A percentile compares a stretch with the other conserved stretches of the same genome.
These are phyloP conservation scores for baker's yeast (Saccharomyces cerevisiae) DNA, from an alignment of 805 yeast species.

Conservation along the genomic window DNA sequence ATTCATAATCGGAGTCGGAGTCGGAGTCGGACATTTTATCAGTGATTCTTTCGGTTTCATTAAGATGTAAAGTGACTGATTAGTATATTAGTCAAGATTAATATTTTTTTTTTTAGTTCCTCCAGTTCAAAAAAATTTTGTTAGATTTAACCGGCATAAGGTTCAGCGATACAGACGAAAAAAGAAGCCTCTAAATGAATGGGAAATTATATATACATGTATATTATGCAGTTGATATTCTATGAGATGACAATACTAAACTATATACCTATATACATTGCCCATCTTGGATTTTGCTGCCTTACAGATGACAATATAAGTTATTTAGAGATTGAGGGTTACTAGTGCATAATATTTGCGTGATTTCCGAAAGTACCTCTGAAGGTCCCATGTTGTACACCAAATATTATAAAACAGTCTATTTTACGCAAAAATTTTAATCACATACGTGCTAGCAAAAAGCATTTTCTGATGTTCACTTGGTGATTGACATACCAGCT, in stretches of 20 bases:
- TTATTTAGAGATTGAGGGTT: not conserved
- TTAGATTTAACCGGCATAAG: not conserved
- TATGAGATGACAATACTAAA: not conserved
- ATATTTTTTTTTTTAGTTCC: not conserved
- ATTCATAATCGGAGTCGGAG: constrained; percentile 22
- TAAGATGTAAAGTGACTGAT: not conserved
- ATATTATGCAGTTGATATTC: not conserved
- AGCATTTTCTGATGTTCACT: constrained; percentile 5
- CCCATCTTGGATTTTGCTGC: not conserved
- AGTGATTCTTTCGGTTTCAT: not conserved
- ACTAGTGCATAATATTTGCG: not conserved
- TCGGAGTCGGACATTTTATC: constrained; percentile 8
- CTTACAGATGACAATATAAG: not conserved
- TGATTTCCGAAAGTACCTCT: not conserved
- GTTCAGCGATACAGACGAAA: not conserved
- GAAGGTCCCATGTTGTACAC: not conserved
- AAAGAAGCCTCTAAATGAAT: too few relatives aligned
- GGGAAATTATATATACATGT: too few relatives aligned
- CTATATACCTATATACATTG: not conserved
- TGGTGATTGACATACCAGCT: constrained; percentile 57
- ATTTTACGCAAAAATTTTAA: not conserved
- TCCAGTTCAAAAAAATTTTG: not conserved
- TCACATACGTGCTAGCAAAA: not conserved
- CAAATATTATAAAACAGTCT: not conserved
- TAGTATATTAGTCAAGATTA: not conserved